A percentile compares a stretch with the other conserved stretches of the same genome.
phyloP scores from a whole-genome alignment of 2,329 filamentous ascomycete genomes.

The Coniochaeta ligniaria region DNA sequence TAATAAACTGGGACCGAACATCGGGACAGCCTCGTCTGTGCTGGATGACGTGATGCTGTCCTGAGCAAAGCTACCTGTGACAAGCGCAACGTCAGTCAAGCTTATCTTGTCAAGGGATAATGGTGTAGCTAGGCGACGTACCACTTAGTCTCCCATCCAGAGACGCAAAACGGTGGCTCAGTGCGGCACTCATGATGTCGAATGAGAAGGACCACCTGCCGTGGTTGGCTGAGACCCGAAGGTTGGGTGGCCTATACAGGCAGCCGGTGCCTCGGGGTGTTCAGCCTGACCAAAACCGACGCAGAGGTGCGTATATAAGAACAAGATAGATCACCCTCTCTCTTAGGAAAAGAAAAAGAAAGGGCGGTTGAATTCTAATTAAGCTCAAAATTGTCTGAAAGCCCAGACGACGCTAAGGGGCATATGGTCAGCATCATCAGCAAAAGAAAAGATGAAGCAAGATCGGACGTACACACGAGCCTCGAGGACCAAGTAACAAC shows the following conservation, averaged over 20 bases:
- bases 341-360: too few species aligned
- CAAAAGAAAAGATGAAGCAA: neutral
- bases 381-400: neutral
- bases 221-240: neutral
- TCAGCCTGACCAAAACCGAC: neutral
- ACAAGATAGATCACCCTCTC: neutral
- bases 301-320: neutral
- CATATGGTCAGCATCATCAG: neutral
- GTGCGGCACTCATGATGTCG: neutral
- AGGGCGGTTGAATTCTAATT: neutral
- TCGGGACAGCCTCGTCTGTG: neutral
- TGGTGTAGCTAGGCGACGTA: neutral
- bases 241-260: neutral
- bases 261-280: neutral
- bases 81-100: neutral
- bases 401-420: neutral
- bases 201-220: neutral
- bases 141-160: neutral
- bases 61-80: neutral
- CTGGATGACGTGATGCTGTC: neutral
- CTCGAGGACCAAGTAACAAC: too few species aligned
- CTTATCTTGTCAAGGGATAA: neutral
- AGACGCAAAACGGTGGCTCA: neutral
- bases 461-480: neutral
- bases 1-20: neutral